A percentile compares a stretch with the other conserved stretches of the same genome.
Conservation (phyloP, 1,284 basidiomycete species). For the Calocybe gambosa region DNA sequence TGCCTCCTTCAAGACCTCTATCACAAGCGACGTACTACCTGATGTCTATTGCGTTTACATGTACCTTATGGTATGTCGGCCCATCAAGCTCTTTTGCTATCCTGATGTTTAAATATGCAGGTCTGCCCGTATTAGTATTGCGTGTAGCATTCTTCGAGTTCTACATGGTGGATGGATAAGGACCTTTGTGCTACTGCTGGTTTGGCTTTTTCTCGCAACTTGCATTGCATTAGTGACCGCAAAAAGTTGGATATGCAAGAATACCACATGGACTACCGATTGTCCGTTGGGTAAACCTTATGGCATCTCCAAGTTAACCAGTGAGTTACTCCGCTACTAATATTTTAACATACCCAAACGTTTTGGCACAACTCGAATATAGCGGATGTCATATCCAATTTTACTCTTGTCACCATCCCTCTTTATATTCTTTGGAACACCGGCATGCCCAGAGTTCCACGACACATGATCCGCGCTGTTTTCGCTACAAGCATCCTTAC, state of each 20-base stretch:
- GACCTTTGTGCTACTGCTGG: slow-evolving; percentile 6
- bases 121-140: slow-evolving; percentile 16
- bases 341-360: neutral
- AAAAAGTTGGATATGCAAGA: slow-evolving; percentile 12
- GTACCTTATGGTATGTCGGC: slow-evolving; percentile 12
- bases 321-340: slow-evolving; percentile 5
- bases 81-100: neutral
- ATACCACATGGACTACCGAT: slow-evolving; percentile 6
- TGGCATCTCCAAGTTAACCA: slow-evolving; percentile 11
- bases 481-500: slow-evolving; percentile 13
- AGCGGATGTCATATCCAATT: slow-evolving; percentile 15
- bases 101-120: slow-evolving; percentile 1
- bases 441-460: slow-evolving; percentile 11
- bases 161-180: slow-evolving; percentile 8
- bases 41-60: slow-evolving; percentile 13
- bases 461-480: slow-evolving; percentile 15
- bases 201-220: slow-evolving; percentile 8
- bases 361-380: neutral
- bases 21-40: slow-evolving; percentile 1
- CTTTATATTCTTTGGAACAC: slow-evolving; percentile 13
- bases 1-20: neutral
- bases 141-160: slow-evolving; percentile 15
- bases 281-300: slow-evolving; percentile 8
- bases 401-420: slow-evolving; percentile 10
- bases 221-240: slow-evolving; percentile 5